Evolutionary conservation across 192 early-diverging fungal species (phyloP), one percentile per base, ranked within the genome.

Genomic region (Coemansia sp.): DNA sequence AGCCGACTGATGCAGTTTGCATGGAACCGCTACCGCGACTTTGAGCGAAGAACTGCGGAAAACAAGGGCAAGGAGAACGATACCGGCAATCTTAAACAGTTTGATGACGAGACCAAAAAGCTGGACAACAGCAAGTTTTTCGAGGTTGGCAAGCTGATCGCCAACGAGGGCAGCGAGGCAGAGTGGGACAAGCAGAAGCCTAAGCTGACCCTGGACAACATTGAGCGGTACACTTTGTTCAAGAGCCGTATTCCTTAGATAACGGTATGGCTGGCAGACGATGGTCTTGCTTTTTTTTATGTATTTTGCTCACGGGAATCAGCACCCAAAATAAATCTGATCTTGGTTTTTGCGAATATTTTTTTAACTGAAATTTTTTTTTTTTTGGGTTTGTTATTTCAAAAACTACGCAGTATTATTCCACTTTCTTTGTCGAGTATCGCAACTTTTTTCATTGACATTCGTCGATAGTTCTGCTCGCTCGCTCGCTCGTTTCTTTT

Each of bases 141-240:
- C 5, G 71, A 74, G 38, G 72, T 69, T n/a, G 80, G 75, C 62
- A 75, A 69, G 57, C 57, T 75, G 20, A 67, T 83, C n/a, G 69
- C 64, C 55, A 79, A 72, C 15, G 75, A 79, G 41, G 60, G 43
- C 36, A 72, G 68, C 58, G 75, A 79, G 65, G 61, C 53, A 8
- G 83, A 85, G 58, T 85, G 78, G 83, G 79, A 85, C 52, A 83
- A 89, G 45, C 71, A 84, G 59, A 83, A 85, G 36, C 77, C 85
- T 9, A 85, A 86, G 61, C 77, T 88, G 55, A 90, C 89, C 9
- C 76, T 98, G 64, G 94, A 96, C 65, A 91, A 87, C 43, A 90
- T 98, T 55, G 94, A 96, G 72, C 88, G 96, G 17, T 98, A 93
- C 78, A 88, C 90, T 41, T 86, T 98, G 85, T 93, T 94, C 66